Conservation (phyloP, 2,329 filamentous ascomycete genomes). For the Pestalotiopsis sp. region DNA sequence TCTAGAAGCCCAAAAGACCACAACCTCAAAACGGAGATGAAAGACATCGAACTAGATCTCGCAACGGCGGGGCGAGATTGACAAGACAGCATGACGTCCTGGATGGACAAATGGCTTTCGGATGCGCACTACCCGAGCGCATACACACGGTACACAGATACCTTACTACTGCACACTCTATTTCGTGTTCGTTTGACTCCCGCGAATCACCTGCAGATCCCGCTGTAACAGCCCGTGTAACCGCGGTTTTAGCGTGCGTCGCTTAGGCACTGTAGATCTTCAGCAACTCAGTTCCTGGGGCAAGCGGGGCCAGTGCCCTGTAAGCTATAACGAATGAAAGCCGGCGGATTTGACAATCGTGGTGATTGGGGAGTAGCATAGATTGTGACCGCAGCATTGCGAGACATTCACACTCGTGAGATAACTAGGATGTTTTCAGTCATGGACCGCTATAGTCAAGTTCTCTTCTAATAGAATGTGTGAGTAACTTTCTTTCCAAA, state of each 20-base stretch:
- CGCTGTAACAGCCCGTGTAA: neutral
- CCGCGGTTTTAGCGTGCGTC: neutral
- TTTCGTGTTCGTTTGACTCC: neutral
- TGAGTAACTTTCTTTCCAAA: too few species aligned
- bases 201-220: neutral
- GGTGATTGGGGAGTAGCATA: too few species aligned
- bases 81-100: neutral
- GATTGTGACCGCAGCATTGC: too few species aligned
- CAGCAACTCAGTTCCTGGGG: neutral
- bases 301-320: neutral
- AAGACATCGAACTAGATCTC: neutral
- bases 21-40: neutral
- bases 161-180: neutral
- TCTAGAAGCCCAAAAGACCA: neutral
- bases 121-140: neutral
- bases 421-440: too few species aligned
- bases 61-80: neutral
- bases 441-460: too few species aligned
- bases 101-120: neutral
- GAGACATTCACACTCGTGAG: too few species aligned
- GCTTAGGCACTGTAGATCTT: neutral
- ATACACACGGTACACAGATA: neutral
- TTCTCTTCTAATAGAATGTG: too few species aligned
- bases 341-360: neutral
- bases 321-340: neutral